Conservation (phyloP, 2,329 filamentous ascomycete species). For the Neofusicoccum umdonicola region DNA sequence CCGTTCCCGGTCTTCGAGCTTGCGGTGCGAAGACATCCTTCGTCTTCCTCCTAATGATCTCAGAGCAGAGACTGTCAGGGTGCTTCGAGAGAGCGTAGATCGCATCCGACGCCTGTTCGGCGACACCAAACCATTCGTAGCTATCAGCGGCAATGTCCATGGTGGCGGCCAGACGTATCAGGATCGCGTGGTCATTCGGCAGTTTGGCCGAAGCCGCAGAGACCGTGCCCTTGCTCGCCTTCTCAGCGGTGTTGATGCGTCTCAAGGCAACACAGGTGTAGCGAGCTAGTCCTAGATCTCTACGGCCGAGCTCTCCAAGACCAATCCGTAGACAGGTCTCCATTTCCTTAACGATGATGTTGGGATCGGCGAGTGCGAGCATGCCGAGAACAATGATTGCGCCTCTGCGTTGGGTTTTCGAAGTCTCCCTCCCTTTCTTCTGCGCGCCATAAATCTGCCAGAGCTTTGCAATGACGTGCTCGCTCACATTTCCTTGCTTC, state of each 20-base stretch:
- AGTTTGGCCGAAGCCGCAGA: conserved; percentile 64
- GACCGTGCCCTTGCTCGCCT: conserved; percentile 61
- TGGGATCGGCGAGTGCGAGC: conserved; percentile 87
- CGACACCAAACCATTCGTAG: conserved; percentile 91
- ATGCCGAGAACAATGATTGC: conserved; percentile 96
- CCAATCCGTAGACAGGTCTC: conserved; percentile 91
- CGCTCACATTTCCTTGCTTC: conserved; percentile 83
- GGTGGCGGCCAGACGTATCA: conserved; percentile 77
- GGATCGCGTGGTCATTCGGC: conserved; percentile 86
- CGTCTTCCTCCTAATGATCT: conserved; percentile 84
- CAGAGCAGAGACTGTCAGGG: conserved; percentile 87
- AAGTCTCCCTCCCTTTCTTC: conserved; percentile 74
- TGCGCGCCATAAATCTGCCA: conserved; percentile 98
- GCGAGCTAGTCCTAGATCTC: conserved; percentile 84
- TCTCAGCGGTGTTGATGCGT: conserved; percentile 81
- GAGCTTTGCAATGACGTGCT: conserved; percentile 82
- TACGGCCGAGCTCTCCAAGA: conserved; percentile 73
- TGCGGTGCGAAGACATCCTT: conserved; percentile 71
- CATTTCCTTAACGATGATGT: conserved; percentile 92
- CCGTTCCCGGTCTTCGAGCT: neutral
- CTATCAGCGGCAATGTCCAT: conserved; percentile 82
- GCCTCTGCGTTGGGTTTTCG: conserved; percentile 82
- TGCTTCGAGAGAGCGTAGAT: conserved; percentile 94
- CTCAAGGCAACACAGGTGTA: conserved; percentile 92
- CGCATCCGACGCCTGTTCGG: conserved; percentile 92